Conservation (phyloP, 106 monocot species). For the Cymbidium sinense region DNA sequence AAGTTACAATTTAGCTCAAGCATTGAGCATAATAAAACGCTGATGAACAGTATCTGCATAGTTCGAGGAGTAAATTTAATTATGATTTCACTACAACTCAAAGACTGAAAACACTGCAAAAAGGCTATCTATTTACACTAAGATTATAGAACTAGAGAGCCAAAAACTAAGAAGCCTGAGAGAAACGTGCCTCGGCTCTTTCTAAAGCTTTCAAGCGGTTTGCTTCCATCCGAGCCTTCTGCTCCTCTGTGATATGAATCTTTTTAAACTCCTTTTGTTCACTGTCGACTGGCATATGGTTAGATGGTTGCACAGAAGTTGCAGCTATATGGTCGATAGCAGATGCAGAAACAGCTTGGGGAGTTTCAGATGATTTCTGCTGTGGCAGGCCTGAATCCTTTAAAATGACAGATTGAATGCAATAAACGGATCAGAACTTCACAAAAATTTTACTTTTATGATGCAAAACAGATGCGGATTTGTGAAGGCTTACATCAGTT, state of each 20-base stretch:
- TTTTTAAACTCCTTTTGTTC: not conserved
- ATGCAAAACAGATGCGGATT: not conserved
- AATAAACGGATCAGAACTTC: not conserved
- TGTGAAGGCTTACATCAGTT: conserved; percentile 38
- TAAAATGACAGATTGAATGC: not conserved
- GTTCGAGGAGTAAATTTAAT: too few species aligned
- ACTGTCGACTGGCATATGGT: not conserved
- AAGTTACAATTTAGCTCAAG: too few species aligned
- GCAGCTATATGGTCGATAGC: too few species aligned
- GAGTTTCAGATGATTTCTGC: conserved; percentile 18
- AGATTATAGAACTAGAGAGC: too few species aligned
- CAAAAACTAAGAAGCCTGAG: not conserved
- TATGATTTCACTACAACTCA: too few species aligned
- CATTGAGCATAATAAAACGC: too few species aligned
- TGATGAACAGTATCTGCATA: too few species aligned
- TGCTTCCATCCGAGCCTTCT: conserved; percentile 75
- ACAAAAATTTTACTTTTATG: not conserved
- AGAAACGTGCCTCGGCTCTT: conserved; percentile 23
- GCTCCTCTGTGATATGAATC: conserved; percentile 73
- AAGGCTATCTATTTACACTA: too few species aligned
- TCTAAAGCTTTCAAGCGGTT: conserved; percentile 82
- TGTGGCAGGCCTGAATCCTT: conserved; percentile 17
- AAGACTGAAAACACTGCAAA: too few species aligned
- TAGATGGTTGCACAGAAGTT: too few species aligned
- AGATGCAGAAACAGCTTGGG: too few species aligned